phyloP scores from a whole-genome alignment of 2,329 filamentous ascomycete species.

The Alternaria viburni region DNA sequence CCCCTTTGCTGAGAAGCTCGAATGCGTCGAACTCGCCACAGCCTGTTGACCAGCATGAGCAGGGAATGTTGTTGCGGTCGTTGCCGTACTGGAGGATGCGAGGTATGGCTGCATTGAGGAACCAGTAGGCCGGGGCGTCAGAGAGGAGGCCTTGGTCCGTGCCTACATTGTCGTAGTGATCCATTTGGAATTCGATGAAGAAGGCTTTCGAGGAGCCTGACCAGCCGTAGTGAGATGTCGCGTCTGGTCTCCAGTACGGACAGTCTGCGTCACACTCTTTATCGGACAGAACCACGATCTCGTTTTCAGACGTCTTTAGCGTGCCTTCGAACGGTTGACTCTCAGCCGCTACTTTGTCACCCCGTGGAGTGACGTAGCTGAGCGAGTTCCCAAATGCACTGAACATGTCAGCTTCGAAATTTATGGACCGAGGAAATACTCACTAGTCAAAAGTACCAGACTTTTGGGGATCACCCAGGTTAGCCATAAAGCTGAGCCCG shows the following conservation, averaged over 20 bases:
- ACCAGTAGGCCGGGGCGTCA: conserved; percentile 78
- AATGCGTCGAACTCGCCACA: conserved; percentile 81
- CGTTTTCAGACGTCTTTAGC: conserved; percentile 41
- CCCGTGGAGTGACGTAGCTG: conserved; percentile 59
- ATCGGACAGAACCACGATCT: conserved; percentile 46
- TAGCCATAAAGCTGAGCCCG: conserved; percentile 65
- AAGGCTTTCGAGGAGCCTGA: conserved; percentile 73
- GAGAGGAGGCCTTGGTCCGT: conserved; percentile 51
- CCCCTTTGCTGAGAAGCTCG: conserved; percentile 71
- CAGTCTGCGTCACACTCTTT: conserved; percentile 56
- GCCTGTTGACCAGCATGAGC: conserved; percentile 73
- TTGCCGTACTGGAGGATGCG: conserved; percentile 72
- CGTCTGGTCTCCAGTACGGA: conserved; percentile 56
- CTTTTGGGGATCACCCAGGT: conserved; percentile 59
- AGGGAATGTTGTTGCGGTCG: conserved; percentile 53
- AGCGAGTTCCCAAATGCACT: conserved; percentile 64
- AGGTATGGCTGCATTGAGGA: conserved; percentile 75
- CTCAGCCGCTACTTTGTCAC: conserved; percentile 53
- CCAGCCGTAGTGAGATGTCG: conserved; percentile 69
- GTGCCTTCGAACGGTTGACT: conserved; percentile 59
- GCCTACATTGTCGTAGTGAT: conserved; percentile 44
- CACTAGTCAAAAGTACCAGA: conserved; percentile 63
- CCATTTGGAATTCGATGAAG: conserved; percentile 75
- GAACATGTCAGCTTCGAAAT: conserved; percentile 6
- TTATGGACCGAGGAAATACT: neutral